Evolutionary conservation across 805 yeast genomes (phyloP), one percentile per base, ranked within the genome.

Genomic region (Komagataella pastoris): DNA sequence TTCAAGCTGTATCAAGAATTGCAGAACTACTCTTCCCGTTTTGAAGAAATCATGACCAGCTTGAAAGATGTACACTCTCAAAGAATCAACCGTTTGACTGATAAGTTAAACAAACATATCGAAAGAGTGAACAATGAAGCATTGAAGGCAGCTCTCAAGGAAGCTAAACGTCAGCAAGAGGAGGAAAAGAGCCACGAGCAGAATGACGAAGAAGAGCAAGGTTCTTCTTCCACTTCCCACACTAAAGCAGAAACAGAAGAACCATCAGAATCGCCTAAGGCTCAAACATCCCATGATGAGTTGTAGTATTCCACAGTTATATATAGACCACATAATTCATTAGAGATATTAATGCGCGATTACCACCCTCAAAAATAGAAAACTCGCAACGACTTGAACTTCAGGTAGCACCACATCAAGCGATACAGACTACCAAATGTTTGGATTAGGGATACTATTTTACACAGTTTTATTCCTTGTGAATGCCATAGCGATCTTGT

Each of bases 401-500:
- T 14, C 12, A 30, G 23, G 30, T 12, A 19, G 7, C 44, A 12
- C 21, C 52, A 30, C n/a, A 30, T 12, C 40, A 30, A 5, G 6
- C 40, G 40, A 10, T 24, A 5, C 21, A 19, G 3, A 12, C 24
- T n/a, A 23, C 8, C 17, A 18, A 12, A 75, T 77, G 82, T 76
- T 78, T 67, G 83, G 83, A 21, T 65, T 78, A 47, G 82, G 82
- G 40, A 74, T 73, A 55, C 63, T 78, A 24, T 64, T 78, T 47
- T 78, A 78, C 61, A 72, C 77, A 52, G 66, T 73, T 21, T 64
- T 79, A n/a, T 70, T 79, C 49, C 56, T 74, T 48, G 72, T 78
- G 44, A 79, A 79, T 57, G 80, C 81, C 0, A 69, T 79, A 17
- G 84, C 84, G 0, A 77, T 79, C 19, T 67, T 79, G 47, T 76